phyloP scores from a whole-genome alignment of 1,139 yeast species.

The Candida tunisiensis region DNA sequence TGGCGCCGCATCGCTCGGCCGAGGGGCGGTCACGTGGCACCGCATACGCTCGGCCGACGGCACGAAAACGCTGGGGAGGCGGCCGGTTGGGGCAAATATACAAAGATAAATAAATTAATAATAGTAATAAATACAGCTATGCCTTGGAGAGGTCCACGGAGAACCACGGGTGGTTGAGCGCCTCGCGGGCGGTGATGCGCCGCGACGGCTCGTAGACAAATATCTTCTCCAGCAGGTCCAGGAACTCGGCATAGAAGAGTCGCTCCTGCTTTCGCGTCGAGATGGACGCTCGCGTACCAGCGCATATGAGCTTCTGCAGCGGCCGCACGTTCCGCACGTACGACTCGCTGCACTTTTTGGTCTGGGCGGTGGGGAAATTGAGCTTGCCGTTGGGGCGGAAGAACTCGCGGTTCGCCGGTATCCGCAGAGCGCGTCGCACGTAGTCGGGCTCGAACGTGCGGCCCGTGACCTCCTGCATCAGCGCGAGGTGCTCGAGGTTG shows the following conservation, averaged over 20 bases:
- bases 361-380: slow-evolving; percentile 20
- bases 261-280: too few species aligned
- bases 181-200: slow-evolving; percentile 62
- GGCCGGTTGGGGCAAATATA: too few species aligned
- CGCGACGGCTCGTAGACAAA: slow-evolving; percentile 62
- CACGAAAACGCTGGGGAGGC: too few species aligned
- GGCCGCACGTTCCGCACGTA: slow-evolving; percentile 7
- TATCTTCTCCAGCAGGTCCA: slow-evolving; percentile 53
- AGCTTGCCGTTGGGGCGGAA: slow-evolving; percentile 5
- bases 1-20: too few species aligned
- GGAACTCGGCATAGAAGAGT: slow-evolving; percentile 25
- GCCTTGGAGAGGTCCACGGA: too few species aligned
- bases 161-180: slow-evolving; percentile 54
- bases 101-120: too few species aligned
- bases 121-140: too few species aligned
- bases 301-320: slow-evolving; percentile 5
- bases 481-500: slow-evolving; percentile 81
- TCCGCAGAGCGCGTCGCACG: slow-evolving; percentile 11
- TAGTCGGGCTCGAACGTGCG: slow-evolving; percentile 14
- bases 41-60: too few species aligned
- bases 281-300: neutral
- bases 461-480: slow-evolving; percentile 68
- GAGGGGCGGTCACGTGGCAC: too few species aligned
- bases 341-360: slow-evolving; percentile 19
- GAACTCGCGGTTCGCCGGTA: slow-evolving; percentile 4